These are phyloP conservation scores for Vickermania spadyakhi DNA, from an alignment of 208 protist genomes.

Conservation along the genomic window DNA sequence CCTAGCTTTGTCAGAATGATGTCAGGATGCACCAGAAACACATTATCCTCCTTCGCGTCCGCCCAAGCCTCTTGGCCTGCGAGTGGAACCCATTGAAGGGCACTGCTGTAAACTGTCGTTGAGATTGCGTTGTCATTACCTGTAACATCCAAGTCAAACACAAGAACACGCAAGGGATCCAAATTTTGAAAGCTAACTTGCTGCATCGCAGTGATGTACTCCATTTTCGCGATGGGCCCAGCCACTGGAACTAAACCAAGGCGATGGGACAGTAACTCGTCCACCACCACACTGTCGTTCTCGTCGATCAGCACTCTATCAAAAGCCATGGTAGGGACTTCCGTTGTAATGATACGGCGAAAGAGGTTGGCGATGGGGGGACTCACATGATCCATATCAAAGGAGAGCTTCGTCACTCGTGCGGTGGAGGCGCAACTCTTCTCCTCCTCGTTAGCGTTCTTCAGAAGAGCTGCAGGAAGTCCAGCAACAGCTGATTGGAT, in stretches of 20 bases:
- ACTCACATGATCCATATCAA: conserved; percentile 71
- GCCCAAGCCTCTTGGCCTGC: conserved; percentile 56
- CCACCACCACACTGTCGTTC: conserved; percentile 97
- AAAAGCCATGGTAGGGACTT: conserved; percentile 98
- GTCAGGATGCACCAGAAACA: conserved; percentile 94
- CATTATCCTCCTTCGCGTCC: conserved; percentile 38
- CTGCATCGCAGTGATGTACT: conserved; percentile 65
- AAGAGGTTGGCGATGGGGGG: conserved; percentile 96
- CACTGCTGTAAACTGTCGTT: conserved; percentile 83
- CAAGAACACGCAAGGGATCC: conserved; percentile 60
- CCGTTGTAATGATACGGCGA: conserved; percentile 93
- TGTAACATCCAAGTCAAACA: conserved; percentile 77
- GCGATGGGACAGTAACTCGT: conserved; percentile 96
- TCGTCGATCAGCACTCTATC: conserved; percentile 95
- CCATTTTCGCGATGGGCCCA: conserved; percentile 90
- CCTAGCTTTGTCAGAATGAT: conserved; percentile 97
- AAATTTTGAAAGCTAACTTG: conserved; percentile 44
- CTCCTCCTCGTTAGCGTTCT: conserved; percentile 3
- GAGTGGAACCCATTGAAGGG: conserved; percentile 92
- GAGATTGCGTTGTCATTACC: conserved; percentile 46
- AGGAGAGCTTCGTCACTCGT: conserved; percentile 67
- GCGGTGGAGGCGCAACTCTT: conserved; percentile 26
- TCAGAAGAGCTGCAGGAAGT: conserved; percentile 16
- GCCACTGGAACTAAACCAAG: conserved; percentile 96
- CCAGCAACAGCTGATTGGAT: conserved; percentile 50